Base-by-base conservation (phyloP, 2,329 filamentous ascomycete genomes). In the Hymenoscyphus fructigenus region DNA sequence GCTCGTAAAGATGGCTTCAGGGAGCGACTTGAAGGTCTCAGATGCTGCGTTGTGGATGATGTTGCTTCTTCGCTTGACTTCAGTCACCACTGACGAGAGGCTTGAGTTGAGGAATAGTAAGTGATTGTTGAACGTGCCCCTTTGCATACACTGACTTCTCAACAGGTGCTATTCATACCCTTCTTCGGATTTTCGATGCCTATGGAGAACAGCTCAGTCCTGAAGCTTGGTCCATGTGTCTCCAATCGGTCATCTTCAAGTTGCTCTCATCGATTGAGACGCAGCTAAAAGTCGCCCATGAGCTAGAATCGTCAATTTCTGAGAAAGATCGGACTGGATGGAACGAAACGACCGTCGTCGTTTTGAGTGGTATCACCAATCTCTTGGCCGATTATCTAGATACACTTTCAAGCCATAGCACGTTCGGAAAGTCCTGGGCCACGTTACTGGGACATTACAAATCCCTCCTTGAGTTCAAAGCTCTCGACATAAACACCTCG, bases 131-230 rank as follows among this genome's bases (percentile, higher is more conserved):
- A n/a, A 50, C 34, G 28, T 32, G 7, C 6, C 41, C 17, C 12
- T 38, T 1, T 75, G 38, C 75, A 74, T 75, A 66, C 75, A 26
- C 61, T 77, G 60, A 78, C 82, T 58, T 77, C 20, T 71, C 34
- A 20, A 74, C 20, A 83, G 87, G 86, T 66, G 92, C 93, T 0
- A 91, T 97, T 26, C 94, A 97, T 76, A 97, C 94, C 0, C 80
- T 98, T 3, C 84, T 97, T 63, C 87, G 93, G 57, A 97, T 98
- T 23, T 93, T 98, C 68, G 93, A 97, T 75, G 93, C 92, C 1
- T 96, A 96, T 68, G 92, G 92, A 12, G 90, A 93, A 69, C 89
- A 90, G 61, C 82, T 97, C 4, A 88, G 85, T 50, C 83, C 91
- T 0, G 86, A 90, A 72, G 89, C 91, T 0, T 98, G 93, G 93